Percentiles rank a stretch among this genome's conserved stretches.
Evolutionary conservation across 2,329 filamentous ascomycete genomes (phyloP).

Genomic region (Exophiala phaeomuriformis): DNA sequence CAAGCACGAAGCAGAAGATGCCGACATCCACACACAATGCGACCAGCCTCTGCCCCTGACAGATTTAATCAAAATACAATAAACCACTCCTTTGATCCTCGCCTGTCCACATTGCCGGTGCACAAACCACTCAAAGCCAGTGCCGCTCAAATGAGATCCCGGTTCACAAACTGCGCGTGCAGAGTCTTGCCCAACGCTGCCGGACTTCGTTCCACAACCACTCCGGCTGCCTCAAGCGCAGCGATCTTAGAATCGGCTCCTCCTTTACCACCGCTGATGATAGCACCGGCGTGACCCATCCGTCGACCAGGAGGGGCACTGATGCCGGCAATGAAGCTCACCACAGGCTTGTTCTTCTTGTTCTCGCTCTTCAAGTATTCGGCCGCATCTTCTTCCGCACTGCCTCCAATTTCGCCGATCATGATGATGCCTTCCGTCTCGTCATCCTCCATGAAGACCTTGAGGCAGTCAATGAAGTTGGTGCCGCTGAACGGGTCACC

Average conservation of each 20-base stretch:
- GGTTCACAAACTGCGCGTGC: conserved; percentile 90
- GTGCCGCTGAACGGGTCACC: conserved; percentile 98
- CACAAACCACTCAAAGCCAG: neutral
- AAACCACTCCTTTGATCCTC: neutral
- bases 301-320: conserved; percentile 90
- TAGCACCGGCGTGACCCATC: conserved; percentile 98
- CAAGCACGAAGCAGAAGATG: neutral
- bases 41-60: conserved; percentile 10
- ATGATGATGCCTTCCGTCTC: conserved; percentile 99
- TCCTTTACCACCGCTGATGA: conserved; percentile 95
- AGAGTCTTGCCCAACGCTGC: conserved; percentile 87
- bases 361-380: conserved; percentile 93
- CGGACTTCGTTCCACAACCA: conserved; percentile 92
- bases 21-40: conserved; percentile 17
- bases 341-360: conserved; percentile 88
- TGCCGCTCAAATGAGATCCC: conserved; percentile 70
- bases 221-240: conserved; percentile 85
- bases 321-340: conserved; percentile 97
- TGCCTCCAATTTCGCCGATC: conserved; percentile 98
- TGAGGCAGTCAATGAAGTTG: conserved; percentile 99
- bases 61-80: conserved; percentile 10
- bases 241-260: conserved; percentile 97
- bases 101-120: neutral
- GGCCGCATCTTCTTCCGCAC: conserved; percentile 94
- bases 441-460: conserved; percentile 90